These are phyloP conservation scores for Adansonia rubrostipa DNA, from an alignment of 441 rosid species.

Conservation along the genomic window DNA sequence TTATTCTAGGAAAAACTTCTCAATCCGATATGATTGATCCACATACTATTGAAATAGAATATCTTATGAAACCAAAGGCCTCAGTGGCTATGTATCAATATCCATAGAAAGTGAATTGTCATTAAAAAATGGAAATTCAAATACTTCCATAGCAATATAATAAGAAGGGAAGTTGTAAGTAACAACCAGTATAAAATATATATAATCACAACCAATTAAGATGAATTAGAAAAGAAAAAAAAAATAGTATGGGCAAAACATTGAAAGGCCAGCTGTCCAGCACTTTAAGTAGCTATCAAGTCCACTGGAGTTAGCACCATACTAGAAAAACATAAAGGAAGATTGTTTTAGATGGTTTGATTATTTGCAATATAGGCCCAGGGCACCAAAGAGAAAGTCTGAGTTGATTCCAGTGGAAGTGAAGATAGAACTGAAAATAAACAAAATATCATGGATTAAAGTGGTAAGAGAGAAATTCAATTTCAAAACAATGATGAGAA, in stretches of 20 bases:
- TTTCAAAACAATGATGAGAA: not conserved
- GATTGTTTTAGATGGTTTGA: not conserved
- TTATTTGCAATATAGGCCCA: not conserved
- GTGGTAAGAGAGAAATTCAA: not conserved
- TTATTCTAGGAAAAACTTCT: not conserved
- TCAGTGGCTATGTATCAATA: not conserved
- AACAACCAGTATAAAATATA: constrained; percentile 5
- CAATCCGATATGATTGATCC: not conserved
- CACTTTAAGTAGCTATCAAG: not conserved
- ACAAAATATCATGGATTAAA: constrained; percentile 2
- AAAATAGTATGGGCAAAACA: not conserved
- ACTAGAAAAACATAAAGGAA: not conserved
- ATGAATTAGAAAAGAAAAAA: not conserved
- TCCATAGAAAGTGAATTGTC: not conserved
- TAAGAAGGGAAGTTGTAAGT: not conserved
- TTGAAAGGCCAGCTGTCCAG: not conserved
- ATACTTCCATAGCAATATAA: not conserved
- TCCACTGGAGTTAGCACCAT: not conserved
- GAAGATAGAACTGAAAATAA: not conserved
- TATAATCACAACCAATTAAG: not conserved
- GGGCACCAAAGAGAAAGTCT: not conserved
- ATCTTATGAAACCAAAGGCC: not conserved
- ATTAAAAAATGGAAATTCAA: not conserved
- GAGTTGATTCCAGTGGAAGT: not conserved
- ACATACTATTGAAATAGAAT: not conserved